Conservation (phyloP, 2,329 filamentous ascomycete species). For the Verticillium longisporum region DNA sequence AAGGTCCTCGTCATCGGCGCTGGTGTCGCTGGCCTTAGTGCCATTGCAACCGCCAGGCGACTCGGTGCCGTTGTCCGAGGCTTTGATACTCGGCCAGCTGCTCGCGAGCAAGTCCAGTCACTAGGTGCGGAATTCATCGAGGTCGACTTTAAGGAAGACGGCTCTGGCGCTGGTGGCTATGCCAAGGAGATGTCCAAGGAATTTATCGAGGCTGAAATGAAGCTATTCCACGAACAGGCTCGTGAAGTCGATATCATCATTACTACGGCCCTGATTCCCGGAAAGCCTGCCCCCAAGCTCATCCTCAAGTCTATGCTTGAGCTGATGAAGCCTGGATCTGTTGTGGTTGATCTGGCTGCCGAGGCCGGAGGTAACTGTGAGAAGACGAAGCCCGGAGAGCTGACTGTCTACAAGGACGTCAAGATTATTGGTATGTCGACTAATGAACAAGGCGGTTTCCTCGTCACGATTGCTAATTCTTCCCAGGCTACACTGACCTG, state of each 20-base stretch:
- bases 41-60: constrained; percentile 78
- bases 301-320: constrained; percentile 75
- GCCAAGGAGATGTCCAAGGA: constrained; percentile 93
- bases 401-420: constrained; percentile 67
- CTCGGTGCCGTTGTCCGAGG: constrained; percentile 86
- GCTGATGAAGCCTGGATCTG: constrained; percentile 84
- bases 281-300: constrained; percentile 72
- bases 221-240: constrained; percentile 80
- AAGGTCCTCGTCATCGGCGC: constrained; percentile 89
- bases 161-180: constrained; percentile 77
- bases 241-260: constrained; percentile 88
- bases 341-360: constrained; percentile 81
- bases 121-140: constrained; percentile 86
- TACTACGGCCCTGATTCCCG: constrained; percentile 86
- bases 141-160: constrained; percentile 78
- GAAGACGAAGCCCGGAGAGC: constrained; percentile 66
- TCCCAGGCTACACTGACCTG: constrained; percentile 71
- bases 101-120: constrained; percentile 83
- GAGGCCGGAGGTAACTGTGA: constrained; percentile 87
- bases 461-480: not conserved
- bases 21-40: constrained; percentile 81
- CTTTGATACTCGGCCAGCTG: constrained; percentile 86
- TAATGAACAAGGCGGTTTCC: not conserved
- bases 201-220: constrained; percentile 90
- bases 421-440: constrained; percentile 66